These are phyloP conservation scores for Mimosa pudica DNA, from an alignment of 306 rosid genomes.

Conservation along the genomic window DNA sequence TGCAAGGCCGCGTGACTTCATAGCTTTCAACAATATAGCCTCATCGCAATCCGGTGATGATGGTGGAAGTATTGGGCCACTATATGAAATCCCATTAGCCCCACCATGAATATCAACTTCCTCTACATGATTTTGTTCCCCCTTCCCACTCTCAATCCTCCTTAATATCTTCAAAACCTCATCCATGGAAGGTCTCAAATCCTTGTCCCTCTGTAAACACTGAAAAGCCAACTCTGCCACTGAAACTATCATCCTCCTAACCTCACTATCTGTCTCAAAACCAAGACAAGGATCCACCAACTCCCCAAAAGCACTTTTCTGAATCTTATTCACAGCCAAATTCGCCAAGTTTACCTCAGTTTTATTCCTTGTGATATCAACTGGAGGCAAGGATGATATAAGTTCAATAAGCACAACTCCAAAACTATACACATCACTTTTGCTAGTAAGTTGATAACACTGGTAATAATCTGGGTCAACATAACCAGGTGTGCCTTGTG, in stretches of 20 bases:
- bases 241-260: constrained; percentile 37
- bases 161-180: constrained; percentile 44
- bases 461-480: constrained; percentile 60
- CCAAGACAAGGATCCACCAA: constrained; percentile 49
- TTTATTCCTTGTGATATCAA: constrained; percentile 45
- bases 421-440: constrained; percentile 67
- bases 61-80: not conserved
- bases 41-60: not conserved
- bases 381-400: constrained; percentile 53
- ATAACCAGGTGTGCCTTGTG: constrained; percentile 63
- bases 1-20: not conserved
- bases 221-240: constrained; percentile 58
- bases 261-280: constrained; percentile 37
- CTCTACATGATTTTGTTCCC: not conserved
- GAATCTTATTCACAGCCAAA: constrained; percentile 47
- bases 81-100: not conserved
- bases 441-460: constrained; percentile 56
- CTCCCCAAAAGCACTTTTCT: constrained; percentile 41
- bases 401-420: constrained; percentile 61
- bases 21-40: not conserved
- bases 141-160: constrained; percentile 31
- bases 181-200: constrained; percentile 56
- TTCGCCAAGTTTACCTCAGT: constrained; percentile 51
- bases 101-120: not conserved
- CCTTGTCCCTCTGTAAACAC: constrained; percentile 54